Evolutionary conservation across 768 basidiomycete genomes (phyloP), one percentile per base, ranked within the genome.

Genomic region (Mycena olivaceomarginata): DNA sequence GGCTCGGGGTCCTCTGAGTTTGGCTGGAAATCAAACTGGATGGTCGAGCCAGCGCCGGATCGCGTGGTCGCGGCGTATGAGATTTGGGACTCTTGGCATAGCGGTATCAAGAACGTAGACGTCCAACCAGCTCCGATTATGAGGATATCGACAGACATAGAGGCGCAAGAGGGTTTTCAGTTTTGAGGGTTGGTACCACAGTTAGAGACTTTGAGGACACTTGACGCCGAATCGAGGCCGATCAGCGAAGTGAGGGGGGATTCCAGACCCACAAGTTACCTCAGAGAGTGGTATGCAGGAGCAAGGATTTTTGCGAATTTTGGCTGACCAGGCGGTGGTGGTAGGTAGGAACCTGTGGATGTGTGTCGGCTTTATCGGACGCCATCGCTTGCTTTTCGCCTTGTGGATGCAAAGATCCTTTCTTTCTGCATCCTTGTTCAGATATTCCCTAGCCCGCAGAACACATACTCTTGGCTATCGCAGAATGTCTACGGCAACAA

Each of bases 51-150:
- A 20, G 87, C 82, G 7, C 92, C 92, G 56, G 89, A 83, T 31
- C 93, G 89, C n/a, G 88, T 89, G 0, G 93, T 94, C 4, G 90
- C 87, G 4, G 90, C 90, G 81, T 86, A 89, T 0, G 86, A 84
- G 70, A 93, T 69, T 12, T 82, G 76, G 22, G 86, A 84, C 20
- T 85, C 77, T 4, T 80, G 39, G 82, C 92, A 91, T 41, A 92
- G 90, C 0, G 92, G 90, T 48, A 91, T 85, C 37, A 94, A 86
- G 84, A 94, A 94, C 10, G 85, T 87, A 1, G 90, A 91, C 6
- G 91, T 91, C 93, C 94, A 94, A 43, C 93, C 93, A 39, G 92
- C 92, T 45, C 93, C 93, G 64, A 94, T 88, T 77, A 94, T 90
- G 69, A 94, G 89, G 45, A 93, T 83, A 72, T 92, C 90, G 71